Evolutionary conservation across 768 basidiomycete genomes (phyloP).

Genomic region (Heimioporus sp.): DNA sequence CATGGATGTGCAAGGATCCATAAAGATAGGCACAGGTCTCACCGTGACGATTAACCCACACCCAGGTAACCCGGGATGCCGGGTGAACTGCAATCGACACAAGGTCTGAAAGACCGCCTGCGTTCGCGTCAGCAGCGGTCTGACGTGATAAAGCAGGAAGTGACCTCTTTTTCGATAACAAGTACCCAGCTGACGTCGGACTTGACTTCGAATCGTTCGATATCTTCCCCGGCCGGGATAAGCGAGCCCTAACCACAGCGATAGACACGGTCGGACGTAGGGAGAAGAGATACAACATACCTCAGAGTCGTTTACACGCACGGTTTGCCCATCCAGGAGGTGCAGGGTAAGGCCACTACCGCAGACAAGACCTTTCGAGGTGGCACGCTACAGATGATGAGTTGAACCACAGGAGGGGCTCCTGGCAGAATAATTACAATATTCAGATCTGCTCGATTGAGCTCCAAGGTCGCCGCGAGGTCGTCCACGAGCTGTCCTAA

Average conservation of each 20-base stretch:
- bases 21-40: neutral
- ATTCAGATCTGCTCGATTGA: slow-evolving; percentile 74
- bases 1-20: slow-evolving; percentile 3
- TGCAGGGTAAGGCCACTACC: slow-evolving; percentile 62
- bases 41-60: slow-evolving; percentile 81
- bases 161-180: slow-evolving; percentile 91
- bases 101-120: slow-evolving; percentile 96
- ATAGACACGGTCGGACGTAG: neutral
- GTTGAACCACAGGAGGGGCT: slow-evolving; percentile 8
- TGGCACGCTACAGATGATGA: slow-evolving; percentile 59
- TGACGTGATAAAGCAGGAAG: slow-evolving; percentile 2
- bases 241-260: slow-evolving; percentile 56
- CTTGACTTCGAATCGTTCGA: slow-evolving; percentile 57
- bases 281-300: slow-evolving; percentile 30
- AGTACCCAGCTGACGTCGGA: slow-evolving; percentile 71
- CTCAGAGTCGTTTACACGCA: slow-evolving; percentile 57
- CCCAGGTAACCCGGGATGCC: slow-evolving; percentile 50
- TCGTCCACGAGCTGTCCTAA: slow-evolving; percentile 79
- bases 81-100: slow-evolving; percentile 53
- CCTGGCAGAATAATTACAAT: slow-evolving; percentile 46
- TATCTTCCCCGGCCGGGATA: slow-evolving; percentile 75
- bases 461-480: slow-evolving; percentile 75
- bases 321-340: slow-evolving; percentile 51
- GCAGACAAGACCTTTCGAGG: slow-evolving; percentile 84
- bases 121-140: slow-evolving; percentile 1